Percentiles rank a stretch among this genome's conserved stretches.
These are phyloP conservation scores for Zymoseptoria brevis DNA, from an alignment of 2,329 filamentous ascomycete species.

Conservation along the genomic window DNA sequence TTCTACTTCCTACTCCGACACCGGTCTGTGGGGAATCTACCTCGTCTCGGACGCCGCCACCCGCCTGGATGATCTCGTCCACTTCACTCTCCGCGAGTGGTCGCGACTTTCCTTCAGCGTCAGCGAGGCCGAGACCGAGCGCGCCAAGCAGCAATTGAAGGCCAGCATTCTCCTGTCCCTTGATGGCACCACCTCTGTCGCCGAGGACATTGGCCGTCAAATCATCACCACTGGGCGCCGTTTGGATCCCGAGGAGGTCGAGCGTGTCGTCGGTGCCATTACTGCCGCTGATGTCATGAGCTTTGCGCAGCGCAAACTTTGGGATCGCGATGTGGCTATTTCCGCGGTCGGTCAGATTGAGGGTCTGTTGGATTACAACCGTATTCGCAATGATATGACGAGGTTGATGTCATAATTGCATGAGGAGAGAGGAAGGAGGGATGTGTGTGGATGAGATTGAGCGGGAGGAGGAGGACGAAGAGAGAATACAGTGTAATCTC, in stretches of 20 bases:
- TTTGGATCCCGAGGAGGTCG: slow-evolving; percentile 86
- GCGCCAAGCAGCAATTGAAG: slow-evolving; percentile 98
- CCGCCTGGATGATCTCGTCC: slow-evolving; percentile 85
- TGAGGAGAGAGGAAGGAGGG: not conserved
- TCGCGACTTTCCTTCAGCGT: slow-evolving; percentile 87
- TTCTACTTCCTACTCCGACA: slow-evolving; percentile 98
- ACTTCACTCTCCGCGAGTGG: slow-evolving; percentile 98
- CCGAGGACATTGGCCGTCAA: slow-evolving; percentile 97
- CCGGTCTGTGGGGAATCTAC: slow-evolving; percentile 99
- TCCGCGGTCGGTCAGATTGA: slow-evolving; percentile 90
- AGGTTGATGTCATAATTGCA: slow-evolving; percentile 51
- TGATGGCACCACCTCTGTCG: slow-evolving; percentile 92
- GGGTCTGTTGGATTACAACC: slow-evolving; percentile 68
- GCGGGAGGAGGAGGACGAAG: slow-evolving; percentile 3
- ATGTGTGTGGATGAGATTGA: not conserved
- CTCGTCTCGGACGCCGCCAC: slow-evolving; percentile 85
- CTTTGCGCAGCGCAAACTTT: slow-evolving; percentile 89
- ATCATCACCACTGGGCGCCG: slow-evolving; percentile 94
- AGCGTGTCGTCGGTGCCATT: slow-evolving; percentile 80
- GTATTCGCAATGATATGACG: slow-evolving; percentile 78
- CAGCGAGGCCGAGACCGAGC: slow-evolving; percentile 84
- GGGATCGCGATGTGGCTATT: slow-evolving; percentile 94
- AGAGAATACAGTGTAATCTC: slow-evolving; percentile 18
- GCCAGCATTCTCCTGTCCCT: slow-evolving; percentile 94
- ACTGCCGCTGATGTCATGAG: slow-evolving; percentile 95